Evolutionary conservation across 176 grass and related monocot species (phyloP), one percentile per base, ranked within the genome.

Genomic region (Triticum timopheevii): DNA sequence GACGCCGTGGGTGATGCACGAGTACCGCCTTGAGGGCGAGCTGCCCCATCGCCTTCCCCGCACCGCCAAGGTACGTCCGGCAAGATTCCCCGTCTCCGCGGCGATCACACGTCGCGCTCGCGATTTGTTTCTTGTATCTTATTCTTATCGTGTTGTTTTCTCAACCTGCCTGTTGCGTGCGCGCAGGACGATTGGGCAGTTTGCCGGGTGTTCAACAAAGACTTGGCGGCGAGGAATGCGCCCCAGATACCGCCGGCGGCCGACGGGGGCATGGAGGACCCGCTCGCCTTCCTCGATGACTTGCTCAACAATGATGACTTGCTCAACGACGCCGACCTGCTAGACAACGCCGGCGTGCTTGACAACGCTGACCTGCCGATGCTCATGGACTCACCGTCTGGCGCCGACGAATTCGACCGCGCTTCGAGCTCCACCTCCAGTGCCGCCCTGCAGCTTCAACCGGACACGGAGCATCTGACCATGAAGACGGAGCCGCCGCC

Each of bases 1-100:
- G 90, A 92, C 89, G 23, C 89, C 93, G 0, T 99, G 97, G 97
- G 89, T 99, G 3, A 99, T 99, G 97, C 97, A 96, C 74, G 97
- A 99, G 64, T 99, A 65, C 81, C 88, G 97, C 24, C 94, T 99
- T 6, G 92, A 99, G 16, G 94, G 94, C 47, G 81, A 87, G 82
- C 65, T 87, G 9, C 80, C 92, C 49, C 68, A 56, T 30, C 70
- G 79, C 38, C 87, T 94, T 68, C 85, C 88, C 30, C 90, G 69
- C 59, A 85, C 90, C 6, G 61, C 87, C 40, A 92, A 99, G 97
- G 97, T 95, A 85, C 52, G 30, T 1, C 24, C 19, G 30, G 7
- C 24, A 50, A 75, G 24, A 76, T 3, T 45, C 35, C 1, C 68
- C 31, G n/a, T 58, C 54, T 72, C n/a, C n/a, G n/a, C n/a, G n/a